These are phyloP conservation scores for Phytomonas serpens DNA, from an alignment of 208 protist species.

Conservation along the genomic window DNA sequence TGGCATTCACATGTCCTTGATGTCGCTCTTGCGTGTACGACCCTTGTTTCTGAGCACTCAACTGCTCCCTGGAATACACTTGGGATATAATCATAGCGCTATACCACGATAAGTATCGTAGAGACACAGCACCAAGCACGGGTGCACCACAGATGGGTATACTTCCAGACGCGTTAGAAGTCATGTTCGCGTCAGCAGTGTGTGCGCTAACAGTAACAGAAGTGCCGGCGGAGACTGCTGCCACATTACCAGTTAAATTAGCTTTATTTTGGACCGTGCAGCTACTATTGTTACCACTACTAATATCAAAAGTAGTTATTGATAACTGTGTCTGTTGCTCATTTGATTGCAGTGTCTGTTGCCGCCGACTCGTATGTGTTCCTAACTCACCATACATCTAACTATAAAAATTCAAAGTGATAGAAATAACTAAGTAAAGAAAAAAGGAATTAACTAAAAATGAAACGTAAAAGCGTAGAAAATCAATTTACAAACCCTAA, in stretches of 20 bases:
- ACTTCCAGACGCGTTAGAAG: background rate
- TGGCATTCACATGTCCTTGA: constrained; percentile 10
- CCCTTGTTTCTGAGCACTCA: constrained; percentile 9
- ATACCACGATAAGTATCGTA: constrained; percentile 32
- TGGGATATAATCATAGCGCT: constrained; percentile 33
- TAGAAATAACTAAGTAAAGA: background rate
- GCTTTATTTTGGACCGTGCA: background rate
- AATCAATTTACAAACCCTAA: background rate
- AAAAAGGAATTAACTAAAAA: background rate
- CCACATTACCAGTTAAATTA: background rate
- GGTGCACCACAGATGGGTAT: background rate
- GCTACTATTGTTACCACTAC: background rate
- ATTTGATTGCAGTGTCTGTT: background rate
- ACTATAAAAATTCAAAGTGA: background rate
- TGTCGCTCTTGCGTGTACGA: constrained; percentile 15
- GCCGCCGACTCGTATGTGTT: constrained; percentile 8
- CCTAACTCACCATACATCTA: constrained; percentile 1
- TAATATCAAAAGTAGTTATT: background rate
- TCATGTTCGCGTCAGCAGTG: background rate
- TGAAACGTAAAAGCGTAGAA: too few species aligned
- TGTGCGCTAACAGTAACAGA: background rate
- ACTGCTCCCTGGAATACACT: constrained; percentile 26
- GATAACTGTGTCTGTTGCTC: background rate
- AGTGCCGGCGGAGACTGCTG: background rate
- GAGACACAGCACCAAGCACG: constrained; percentile 1